A percentile compares a stretch with the other conserved stretches of the same genome.
Evolutionary conservation across 306 rosid genomes (phyloP).

Genomic region (apple (Malus domestica)): ASM211411v1 NC_041789.1:26871501-26872000

Average conservation of each 20-base stretch:
- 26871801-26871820: not conserved
- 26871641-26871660: not conserved
- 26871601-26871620: conserved; percentile 25
- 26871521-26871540: not conserved
- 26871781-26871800: not conserved
- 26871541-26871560: conserved; percentile 12
- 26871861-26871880: not conserved
- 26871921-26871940: too few species aligned
- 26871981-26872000: too few species aligned
- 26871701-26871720: not conserved
- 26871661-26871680: not conserved
- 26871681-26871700: conserved; percentile 3
- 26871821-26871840: not conserved
- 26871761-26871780: not conserved
- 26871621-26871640: conserved; percentile 14
- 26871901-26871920: not conserved
- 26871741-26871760: not conserved
- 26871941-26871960: too few species aligned
- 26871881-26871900: too few species aligned
- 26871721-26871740: not conserved
- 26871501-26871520: conserved; percentile 51
- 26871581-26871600: conserved; percentile 37
- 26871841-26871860: not conserved
- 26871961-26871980: too few species aligned
- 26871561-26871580: conserved; percentile 31